Evolutionary conservation across 352 stramenopile genomes (phyloP).

Genomic region (Peronospora belbahrii): DNA sequence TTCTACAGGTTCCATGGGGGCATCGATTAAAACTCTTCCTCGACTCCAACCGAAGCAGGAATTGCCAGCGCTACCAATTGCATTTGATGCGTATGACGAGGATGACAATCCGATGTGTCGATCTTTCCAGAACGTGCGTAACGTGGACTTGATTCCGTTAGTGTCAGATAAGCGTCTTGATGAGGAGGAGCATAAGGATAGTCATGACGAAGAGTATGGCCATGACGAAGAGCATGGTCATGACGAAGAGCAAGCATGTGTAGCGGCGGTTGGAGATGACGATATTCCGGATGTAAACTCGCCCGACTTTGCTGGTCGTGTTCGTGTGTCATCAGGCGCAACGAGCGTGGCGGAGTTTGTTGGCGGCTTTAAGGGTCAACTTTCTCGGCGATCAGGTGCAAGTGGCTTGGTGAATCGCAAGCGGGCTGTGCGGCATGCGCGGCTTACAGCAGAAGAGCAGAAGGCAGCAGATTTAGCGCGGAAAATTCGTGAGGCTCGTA

Average conservation of each 20-base stretch:
- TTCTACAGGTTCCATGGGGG: neutral
- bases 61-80: slow-evolving; percentile 1
- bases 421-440: slow-evolving; percentile 33
- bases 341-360: slow-evolving; percentile 59
- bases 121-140: slow-evolving; percentile 46
- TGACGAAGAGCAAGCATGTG: slow-evolving; percentile 16
- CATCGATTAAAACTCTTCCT: slow-evolving; percentile 17
- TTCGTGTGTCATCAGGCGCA: slow-evolving; percentile 33
- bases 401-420: slow-evolving; percentile 40
- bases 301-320: slow-evolving; percentile 24
- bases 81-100: slow-evolving; percentile 40
- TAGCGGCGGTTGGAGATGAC: slow-evolving; percentile 6
- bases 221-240: slow-evolving; percentile 9
- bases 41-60: slow-evolving; percentile 23
- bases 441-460: slow-evolving; percentile 34
- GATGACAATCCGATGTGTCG: slow-evolving; percentile 35
- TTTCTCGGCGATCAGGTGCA: slow-evolving; percentile 29
- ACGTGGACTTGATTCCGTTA: slow-evolving; percentile 35
- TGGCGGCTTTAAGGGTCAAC: slow-evolving; percentile 51
- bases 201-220: too few species aligned
- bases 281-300: slow-evolving; percentile 16
- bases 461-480: slow-evolving; percentile 35
- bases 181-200: slow-evolving; percentile 7
- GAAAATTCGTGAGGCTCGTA: slow-evolving; percentile 42
- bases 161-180: slow-evolving; percentile 15